A percentile compares a stretch with the other conserved stretches of the same genome.
Conservation (phyloP, 495 filamentous ascomycete species). For the Aspergillus mulundensis region DNA sequence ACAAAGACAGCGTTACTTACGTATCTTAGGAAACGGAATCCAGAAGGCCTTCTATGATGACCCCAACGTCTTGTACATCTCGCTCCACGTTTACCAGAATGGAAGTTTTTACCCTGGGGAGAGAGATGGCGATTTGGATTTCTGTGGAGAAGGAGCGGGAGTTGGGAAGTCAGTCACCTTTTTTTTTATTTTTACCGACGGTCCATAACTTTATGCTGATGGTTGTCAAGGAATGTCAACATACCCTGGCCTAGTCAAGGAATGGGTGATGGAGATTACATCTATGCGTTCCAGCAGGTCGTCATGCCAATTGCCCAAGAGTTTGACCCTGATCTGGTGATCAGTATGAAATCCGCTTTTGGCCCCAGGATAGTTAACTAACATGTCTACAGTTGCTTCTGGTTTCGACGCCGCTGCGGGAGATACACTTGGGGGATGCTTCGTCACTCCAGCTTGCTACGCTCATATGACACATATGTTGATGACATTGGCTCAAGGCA, state of each 20-base stretch:
- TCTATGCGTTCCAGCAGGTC: conserved; percentile 90
- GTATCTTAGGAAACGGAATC: conserved; percentile 76
- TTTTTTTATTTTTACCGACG: background rate
- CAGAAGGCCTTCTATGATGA: conserved; percentile 94
- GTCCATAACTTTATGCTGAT: conserved; percentile 11
- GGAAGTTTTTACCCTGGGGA: conserved; percentile 84
- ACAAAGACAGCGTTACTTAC: conserved; percentile 17
- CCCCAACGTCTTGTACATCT: conserved; percentile 94
- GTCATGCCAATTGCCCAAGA: conserved; percentile 96
- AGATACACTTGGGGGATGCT: conserved; percentile 87
- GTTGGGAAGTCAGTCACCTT: conserved; percentile 53
- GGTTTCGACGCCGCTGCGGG: conserved; percentile 95
- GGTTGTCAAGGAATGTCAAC: conserved; percentile 71
- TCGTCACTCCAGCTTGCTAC: conserved; percentile 85
- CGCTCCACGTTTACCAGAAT: conserved; percentile 81
- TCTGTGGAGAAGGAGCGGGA: conserved; percentile 71
- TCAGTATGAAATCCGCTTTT: conserved; percentile 43
- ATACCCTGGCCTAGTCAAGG: conserved; percentile 89
- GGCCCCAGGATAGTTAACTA: background rate
- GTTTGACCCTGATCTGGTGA: conserved; percentile 91
- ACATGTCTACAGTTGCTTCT: conserved; percentile 61
- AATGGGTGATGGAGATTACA: conserved; percentile 96
- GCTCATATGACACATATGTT: conserved; percentile 99
- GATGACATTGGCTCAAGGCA: conserved; percentile 90
- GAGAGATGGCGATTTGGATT: conserved; percentile 67